These are phyloP conservation scores for Cercospora sp. DNA, from an alignment of 2,329 filamentous ascomycete species.

Conservation along the genomic window DNA sequence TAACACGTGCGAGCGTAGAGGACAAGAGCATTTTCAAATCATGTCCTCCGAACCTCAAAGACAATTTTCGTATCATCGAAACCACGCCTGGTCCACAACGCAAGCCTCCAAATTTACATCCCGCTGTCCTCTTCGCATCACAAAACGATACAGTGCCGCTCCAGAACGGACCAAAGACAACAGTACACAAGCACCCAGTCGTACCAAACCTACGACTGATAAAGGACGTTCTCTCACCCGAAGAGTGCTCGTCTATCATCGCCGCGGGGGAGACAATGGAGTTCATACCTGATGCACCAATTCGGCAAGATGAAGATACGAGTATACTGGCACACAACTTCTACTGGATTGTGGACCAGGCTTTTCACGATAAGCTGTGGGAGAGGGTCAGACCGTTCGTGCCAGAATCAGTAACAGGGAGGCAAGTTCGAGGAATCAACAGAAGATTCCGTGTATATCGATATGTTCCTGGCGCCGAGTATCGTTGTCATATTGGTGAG, in stretches of 20 bases:
- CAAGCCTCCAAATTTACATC: slow-evolving; percentile 68
- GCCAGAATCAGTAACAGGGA: slow-evolving; percentile 56
- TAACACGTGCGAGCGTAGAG: slow-evolving; percentile 59
- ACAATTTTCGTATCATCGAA: slow-evolving; percentile 60
- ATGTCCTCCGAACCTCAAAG: slow-evolving; percentile 42
- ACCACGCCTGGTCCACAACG: slow-evolving; percentile 59
- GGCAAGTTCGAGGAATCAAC: slow-evolving; percentile 63
- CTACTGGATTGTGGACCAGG: slow-evolving; percentile 67
- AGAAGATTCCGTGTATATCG: slow-evolving; percentile 70
- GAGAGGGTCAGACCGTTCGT: slow-evolving; percentile 59
- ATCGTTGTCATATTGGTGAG: slow-evolving; percentile 62
- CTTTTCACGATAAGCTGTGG: slow-evolving; percentile 66
- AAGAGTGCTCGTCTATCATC: slow-evolving; percentile 66
- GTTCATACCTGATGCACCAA: slow-evolving; percentile 67
- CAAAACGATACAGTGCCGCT: slow-evolving; percentile 57
- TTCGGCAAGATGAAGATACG: slow-evolving; percentile 62
- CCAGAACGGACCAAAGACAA: slow-evolving; percentile 48
- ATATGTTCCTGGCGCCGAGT: slow-evolving; percentile 72
- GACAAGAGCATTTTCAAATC: slow-evolving; percentile 56
- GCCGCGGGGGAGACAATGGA: slow-evolving; percentile 64
- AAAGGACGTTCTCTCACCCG: slow-evolving; percentile 59
- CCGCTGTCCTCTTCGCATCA: slow-evolving; percentile 65
- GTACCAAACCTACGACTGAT: slow-evolving; percentile 64
- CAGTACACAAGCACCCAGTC: slow-evolving; percentile 59
- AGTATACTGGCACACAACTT: slow-evolving; percentile 72